These are phyloP conservation scores for Mycena citricolor DNA, from an alignment of 1,284 basidiomycete species.

Conservation along the genomic window DNA sequence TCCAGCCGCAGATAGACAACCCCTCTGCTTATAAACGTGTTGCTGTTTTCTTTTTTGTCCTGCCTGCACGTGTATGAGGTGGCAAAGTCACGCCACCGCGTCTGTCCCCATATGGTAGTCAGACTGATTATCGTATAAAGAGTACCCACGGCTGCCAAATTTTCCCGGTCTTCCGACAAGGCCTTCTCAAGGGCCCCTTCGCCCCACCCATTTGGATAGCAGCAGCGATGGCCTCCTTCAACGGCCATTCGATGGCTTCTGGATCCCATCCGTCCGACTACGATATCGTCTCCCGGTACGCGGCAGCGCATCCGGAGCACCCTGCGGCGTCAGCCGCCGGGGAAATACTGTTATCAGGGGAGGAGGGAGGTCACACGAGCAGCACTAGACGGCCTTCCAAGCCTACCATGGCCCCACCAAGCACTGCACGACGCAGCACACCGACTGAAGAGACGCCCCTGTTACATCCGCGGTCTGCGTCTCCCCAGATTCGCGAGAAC, in stretches of 20 bases:
- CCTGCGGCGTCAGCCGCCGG: constrained; percentile 22
- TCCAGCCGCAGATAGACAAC: no score
- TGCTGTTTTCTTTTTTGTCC: no score
- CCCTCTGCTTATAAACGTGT: no score
- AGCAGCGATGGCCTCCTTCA: constrained; percentile 42
- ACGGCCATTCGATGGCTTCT: constrained; percentile 51
- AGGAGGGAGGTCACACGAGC: constrained; percentile 6
- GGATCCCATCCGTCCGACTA: constrained; percentile 65
- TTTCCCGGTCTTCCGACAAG: no score
- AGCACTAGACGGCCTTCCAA: constrained; percentile 14
- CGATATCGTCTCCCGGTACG: constrained; percentile 54
- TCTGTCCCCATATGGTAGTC: no score
- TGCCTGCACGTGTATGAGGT: no score
- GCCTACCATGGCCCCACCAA: constrained; percentile 13
- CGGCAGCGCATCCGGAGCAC: constrained; percentile 29
- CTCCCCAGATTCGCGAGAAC: constrained; percentile 46
- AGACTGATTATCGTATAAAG: no score
- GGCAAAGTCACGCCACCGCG: no score
- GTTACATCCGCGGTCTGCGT: constrained; percentile 39
- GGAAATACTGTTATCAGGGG: no score
- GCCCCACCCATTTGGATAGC: no score
- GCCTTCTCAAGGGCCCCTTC: not conserved
- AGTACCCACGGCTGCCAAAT: no score
- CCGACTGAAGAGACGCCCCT: constrained; percentile 52
- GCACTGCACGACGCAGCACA: constrained; percentile 6